A percentile compares a stretch with the other conserved stretches of the same genome.
Conservation (phyloP, 805 yeast species). For the Suhomyces faveliae region DNA sequence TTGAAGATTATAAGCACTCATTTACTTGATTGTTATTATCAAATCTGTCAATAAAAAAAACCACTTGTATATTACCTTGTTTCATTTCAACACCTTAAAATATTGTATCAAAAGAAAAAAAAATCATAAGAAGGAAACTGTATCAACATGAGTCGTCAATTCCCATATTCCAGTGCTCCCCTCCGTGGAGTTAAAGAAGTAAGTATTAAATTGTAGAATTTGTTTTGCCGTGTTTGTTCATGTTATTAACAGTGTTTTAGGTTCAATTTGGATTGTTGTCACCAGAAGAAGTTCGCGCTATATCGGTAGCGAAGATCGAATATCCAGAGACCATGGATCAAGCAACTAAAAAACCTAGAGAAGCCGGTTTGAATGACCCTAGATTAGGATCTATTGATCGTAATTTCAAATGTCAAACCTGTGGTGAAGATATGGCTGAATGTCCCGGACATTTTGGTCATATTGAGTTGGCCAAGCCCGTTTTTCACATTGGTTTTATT, state of each 20-base stretch:
- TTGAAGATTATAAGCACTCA: slow-evolving; percentile 25
- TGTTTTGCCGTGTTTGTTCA: slow-evolving; percentile 1
- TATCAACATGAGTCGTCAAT: slow-evolving; percentile 43
- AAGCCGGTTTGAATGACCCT: slow-evolving; percentile 96
- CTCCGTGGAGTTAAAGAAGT: slow-evolving; percentile 95
- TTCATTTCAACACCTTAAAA: slow-evolving; percentile 7
- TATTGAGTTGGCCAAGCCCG: slow-evolving; percentile 97
- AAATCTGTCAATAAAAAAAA: not conserved
- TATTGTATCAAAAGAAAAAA: slow-evolving; percentile 13
- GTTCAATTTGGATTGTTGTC: slow-evolving; percentile 96
- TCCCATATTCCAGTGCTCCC: slow-evolving; percentile 98
- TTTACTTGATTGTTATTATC: slow-evolving; percentile 29
- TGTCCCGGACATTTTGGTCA: slow-evolving; percentile 99
- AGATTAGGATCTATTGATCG: slow-evolving; percentile 96
- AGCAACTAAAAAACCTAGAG: slow-evolving; percentile 89
- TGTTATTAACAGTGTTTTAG: slow-evolving; percentile 32
- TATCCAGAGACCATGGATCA: slow-evolving; percentile 99
- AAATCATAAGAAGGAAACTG: slow-evolving; percentile 9
- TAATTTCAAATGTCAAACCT: slow-evolving; percentile 96
- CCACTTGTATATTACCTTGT: slow-evolving; percentile 2
- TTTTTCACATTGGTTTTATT: slow-evolving; percentile 96
- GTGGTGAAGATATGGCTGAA: slow-evolving; percentile 99
- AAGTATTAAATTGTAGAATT: slow-evolving; percentile 23
- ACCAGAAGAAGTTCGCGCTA: slow-evolving; percentile 94
- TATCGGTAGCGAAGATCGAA: slow-evolving; percentile 96